Evolutionary conservation across 805 yeast genomes (phyloP).

Genomic region (Ogataea corticis): DNA sequence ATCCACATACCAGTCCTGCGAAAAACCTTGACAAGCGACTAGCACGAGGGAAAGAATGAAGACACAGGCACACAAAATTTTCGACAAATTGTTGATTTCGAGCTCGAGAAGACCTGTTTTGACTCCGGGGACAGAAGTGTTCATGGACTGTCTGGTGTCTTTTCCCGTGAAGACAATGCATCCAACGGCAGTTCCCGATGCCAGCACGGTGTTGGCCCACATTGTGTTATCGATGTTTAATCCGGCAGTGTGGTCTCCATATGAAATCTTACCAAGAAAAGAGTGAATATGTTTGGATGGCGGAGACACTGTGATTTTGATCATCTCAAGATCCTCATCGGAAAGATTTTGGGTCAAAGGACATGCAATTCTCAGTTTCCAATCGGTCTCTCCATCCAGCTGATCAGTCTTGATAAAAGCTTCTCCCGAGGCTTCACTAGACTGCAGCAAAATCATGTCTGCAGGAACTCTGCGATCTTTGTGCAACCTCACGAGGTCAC

Average conservation of each 20-base stretch:
- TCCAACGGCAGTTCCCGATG: conserved; percentile 90
- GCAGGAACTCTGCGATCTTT: conserved; percentile 93
- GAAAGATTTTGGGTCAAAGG: conserved; percentile 65
- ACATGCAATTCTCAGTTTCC: conserved; percentile 88
- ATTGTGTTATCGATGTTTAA: conserved; percentile 86
- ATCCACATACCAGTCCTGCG: conserved; percentile 80
- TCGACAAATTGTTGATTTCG: conserved; percentile 86
- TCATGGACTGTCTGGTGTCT: conserved; percentile 94
- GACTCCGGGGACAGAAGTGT: conserved; percentile 83
- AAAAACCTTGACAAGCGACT: conserved; percentile 79
- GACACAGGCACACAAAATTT: conserved; percentile 84
- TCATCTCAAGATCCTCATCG: conserved; percentile 51
- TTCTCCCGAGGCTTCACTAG: conserved; percentile 82
- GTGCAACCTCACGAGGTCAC: conserved; percentile 76
- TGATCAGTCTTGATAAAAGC: conserved; percentile 96
- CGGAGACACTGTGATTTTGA: conserved; percentile 65
- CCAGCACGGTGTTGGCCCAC: conserved; percentile 98
- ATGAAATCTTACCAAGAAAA: conserved; percentile 73
- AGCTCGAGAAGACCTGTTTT: conserved; percentile 88
- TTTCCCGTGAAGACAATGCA: conserved; percentile 86
- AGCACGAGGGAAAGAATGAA: conserved; percentile 72
- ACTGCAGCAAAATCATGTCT: conserved; percentile 80
- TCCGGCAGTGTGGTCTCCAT: conserved; percentile 59
- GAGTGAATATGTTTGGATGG: conserved; percentile 84
- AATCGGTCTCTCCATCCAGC: conserved; percentile 97